phyloP scores from a whole-genome alignment of 805 yeast species.

The Wickerhamiella australiensis region DNA sequence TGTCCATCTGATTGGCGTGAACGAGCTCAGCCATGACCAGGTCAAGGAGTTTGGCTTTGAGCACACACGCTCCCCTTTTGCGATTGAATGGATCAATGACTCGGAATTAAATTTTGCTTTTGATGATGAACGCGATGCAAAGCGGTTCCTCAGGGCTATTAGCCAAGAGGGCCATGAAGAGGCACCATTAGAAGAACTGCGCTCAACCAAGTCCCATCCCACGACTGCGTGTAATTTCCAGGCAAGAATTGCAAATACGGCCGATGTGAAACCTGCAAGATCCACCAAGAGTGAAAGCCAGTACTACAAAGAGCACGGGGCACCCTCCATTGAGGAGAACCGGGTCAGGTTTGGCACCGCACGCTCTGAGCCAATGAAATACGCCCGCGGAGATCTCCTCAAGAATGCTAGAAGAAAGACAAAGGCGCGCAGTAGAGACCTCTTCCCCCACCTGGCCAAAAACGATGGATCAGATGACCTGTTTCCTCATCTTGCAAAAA shows the following conservation, averaged over 20 bases:
- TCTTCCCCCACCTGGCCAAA: constrained; percentile 15
- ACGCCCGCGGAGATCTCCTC: constrained; percentile 20
- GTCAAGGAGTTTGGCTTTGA: constrained; percentile 44
- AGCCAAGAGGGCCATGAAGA: background rate
- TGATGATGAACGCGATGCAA: constrained; percentile 32
- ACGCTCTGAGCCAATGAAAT: constrained; percentile 22
- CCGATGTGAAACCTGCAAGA: constrained; percentile 46
- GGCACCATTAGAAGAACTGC: constrained; percentile 6
- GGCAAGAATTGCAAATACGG: constrained; percentile 39
- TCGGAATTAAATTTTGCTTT: constrained; percentile 45
- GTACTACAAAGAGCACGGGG: constrained; percentile 59
- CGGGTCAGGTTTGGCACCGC: constrained; percentile 21
- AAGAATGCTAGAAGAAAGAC: constrained; percentile 12
- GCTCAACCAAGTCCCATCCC: constrained; percentile 29
- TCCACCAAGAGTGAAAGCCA: constrained; percentile 49
- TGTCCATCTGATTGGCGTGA: constrained; percentile 47
- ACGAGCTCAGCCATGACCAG: constrained; percentile 47
- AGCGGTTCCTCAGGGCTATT: constrained; percentile 26
- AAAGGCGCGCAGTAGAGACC: background rate
- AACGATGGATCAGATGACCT: constrained; percentile 10
- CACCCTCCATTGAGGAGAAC: constrained; percentile 37
- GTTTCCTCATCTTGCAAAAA: constrained; percentile 7
- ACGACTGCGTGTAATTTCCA: constrained; percentile 28
- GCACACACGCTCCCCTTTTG: constrained; percentile 30
- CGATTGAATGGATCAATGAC: constrained; percentile 58